Evolutionary conservation across 192 early-diverging fungal species (phyloP), one percentile per base, ranked within the genome.

Genomic region (Coemansia sp.): DNA sequence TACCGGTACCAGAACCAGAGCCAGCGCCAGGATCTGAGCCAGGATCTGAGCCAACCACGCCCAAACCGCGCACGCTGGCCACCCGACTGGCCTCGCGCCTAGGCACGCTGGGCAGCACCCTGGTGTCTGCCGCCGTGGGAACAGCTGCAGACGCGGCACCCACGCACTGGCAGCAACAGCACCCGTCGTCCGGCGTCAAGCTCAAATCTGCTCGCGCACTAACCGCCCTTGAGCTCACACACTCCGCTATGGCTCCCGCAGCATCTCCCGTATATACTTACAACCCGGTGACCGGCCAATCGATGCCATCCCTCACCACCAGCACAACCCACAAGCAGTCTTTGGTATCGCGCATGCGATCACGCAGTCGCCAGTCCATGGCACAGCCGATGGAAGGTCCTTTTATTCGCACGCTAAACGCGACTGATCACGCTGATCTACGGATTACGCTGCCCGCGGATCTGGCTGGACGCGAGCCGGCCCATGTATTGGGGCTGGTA

Each of bases 361-460:
- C 28, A 4, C 52, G 52, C 52, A 55, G 42, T 29, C 52, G 28
- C 52, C 28, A 28, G 52, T 17, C 25, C 2, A 25, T 31, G 28
- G 1, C 52, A 8, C 20, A 25, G 22, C 22, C 22, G 22, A 25
- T 25, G 22, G 22, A 25, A 25, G 22, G 22, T 25, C 22, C 22
- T 25, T 25, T 25, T 25, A 25, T 25, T 12, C 77, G 77, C 48
- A 28, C 20, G n/a, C 62, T 80, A 1, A 60, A 62, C 7, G 66
- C 60, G 0, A 7, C 61, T 3, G 78, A 72, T 5, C 45, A 67
- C 14, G 6, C 60, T 2, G 48, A 66, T 48, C 34, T 40, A 1
- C 68, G 77, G 34, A 72, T 82, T 18, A 4, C 56, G n/a, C 56
- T 82, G 29, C 74, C 74, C 4, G 33, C 20, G 28, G 70, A 68